Evolutionary conservation across 1,284 basidiomycete species (phyloP), one percentile per base, ranked within the genome.

Genomic region (Mycena sp.): DNA sequence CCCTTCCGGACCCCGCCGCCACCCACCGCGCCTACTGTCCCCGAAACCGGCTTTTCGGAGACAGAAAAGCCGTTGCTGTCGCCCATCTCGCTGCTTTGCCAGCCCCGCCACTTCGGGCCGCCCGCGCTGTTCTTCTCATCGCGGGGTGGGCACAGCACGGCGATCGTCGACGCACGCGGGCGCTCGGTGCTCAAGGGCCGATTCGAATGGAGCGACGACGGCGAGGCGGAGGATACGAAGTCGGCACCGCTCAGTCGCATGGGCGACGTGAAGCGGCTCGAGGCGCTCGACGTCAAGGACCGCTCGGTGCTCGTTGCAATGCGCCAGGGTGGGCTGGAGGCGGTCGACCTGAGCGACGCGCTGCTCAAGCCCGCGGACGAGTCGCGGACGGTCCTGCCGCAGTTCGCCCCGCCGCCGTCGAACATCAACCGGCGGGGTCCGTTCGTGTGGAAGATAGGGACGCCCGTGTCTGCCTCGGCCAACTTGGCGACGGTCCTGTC

Each of bases 51-150:
- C 44, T 49, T 73, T 45, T 58, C 70, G 55, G 73, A 82, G 70
- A 51, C 77, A 21, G 80, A 85, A 37, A 88, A 86, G 63, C 88
- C 90, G 1, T 77, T 94, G 0, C 81, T 95, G 29, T 77, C 81
- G 17, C 93, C 93, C 0, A 88, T 93, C 60, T 94, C 93, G 19
- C 81, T 95, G 4, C 81, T 95, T n/a, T 76, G 88, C 16, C 93
- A 95, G 69, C 89, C 93, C 3, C 84, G 83, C 30, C 91, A 93
- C 71, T 94, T 92, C 68, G 93, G 93, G 0, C 93, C 93, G 21
- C 93, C 93, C 1, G 91, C 93, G 0, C 76, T 95, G 19, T 95
- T 95, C 78, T 95, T 87, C 74, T 94, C 93, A 21, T 91, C 92
- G 19, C 87, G 92, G 28, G 93, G 94, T 21, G 90, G 91, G 1